Base-by-base conservation (phyloP, 805 yeast species). In the Monosporozyma unispora region DNA sequence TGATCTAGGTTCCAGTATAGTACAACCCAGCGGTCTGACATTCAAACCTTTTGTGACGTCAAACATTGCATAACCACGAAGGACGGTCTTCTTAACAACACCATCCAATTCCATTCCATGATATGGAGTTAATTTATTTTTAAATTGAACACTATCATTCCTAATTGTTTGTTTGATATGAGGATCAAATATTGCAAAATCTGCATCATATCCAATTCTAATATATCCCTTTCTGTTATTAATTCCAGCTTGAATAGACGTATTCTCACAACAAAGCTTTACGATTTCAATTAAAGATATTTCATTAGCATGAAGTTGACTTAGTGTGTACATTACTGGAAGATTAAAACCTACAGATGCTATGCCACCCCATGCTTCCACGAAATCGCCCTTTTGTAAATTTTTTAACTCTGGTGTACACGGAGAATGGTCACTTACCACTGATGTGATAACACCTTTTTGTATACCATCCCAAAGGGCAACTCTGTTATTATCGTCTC, bases 291-390 rank as follows among this genome's bases (percentile, higher is more conserved):
- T 63, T 3, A 86, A 61, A 0, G 76, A 56, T 3, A 48, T n/a
- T 21, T 44, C 44, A 8, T 25, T 8, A 19, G 28, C 27, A 4
- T 33, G 10, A 9, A 16, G 4, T 14, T 72, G 55, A 10, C 86
- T 89, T 58, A 84, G 88, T 1, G 96, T 87, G 75, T 79, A 84
- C 47, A 90, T 67, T 38, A 89, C 76, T 0, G 95, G 86, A 44
- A 90, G 73, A 0, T 97, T 97, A 39, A 91, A 78, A 0, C 98
- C 98, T 29, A 90, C 95, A 1, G 96, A 86, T 1, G 96, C 76
- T 39, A 90, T 88, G 9, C 98, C 98, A 33, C 97, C 98, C 98
- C 98, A 90, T 2, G 97, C 95, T 33, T 82, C 77, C 57, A 90
- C 80, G 64, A 90, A 90, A 63, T 90, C 96, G 39, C 96, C 96